Conservation (phyloP, 2,329 filamentous ascomycete genomes). For the Phyllosticta paracitricarpa region DNA sequence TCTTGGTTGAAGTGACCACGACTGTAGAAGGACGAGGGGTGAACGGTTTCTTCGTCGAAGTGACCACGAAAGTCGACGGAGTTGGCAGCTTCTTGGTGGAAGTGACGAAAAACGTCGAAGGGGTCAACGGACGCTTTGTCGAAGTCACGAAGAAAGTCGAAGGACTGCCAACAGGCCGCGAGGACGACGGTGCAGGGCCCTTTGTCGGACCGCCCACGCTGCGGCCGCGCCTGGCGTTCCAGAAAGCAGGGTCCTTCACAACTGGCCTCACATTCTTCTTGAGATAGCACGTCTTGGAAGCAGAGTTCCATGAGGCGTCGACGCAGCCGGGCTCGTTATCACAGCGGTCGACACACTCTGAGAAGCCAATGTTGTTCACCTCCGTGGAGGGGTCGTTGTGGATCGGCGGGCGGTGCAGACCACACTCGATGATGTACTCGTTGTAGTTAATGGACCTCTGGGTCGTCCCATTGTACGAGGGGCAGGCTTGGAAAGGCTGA, state of each 20-base stretch:
- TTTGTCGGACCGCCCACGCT: too few species aligned
- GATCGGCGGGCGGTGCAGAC: background rate
- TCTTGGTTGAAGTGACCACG: background rate
- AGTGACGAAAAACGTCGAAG: background rate
- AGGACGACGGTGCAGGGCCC: too few species aligned
- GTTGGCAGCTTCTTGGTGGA: background rate
- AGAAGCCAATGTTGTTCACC: background rate
- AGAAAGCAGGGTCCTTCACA: background rate
- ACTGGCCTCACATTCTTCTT: background rate
- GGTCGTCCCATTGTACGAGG: background rate
- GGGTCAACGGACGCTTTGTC: background rate
- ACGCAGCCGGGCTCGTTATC: background rate
- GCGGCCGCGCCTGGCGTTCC: background rate
- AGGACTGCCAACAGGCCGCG: too few species aligned
- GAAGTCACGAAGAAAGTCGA: background rate
- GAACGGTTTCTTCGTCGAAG: background rate
- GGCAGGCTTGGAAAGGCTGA: background rate
- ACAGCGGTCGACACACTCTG: background rate
- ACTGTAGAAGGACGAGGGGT: background rate
- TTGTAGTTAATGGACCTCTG: background rate
- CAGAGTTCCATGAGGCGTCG: background rate
- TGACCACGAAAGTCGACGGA: background rate
- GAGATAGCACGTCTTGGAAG: background rate
- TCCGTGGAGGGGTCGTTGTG: background rate
- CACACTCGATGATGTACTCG: background rate